phyloP scores from a whole-genome alignment of 1,284 basidiomycete genomes.

The Tylopilus sp. region DNA sequence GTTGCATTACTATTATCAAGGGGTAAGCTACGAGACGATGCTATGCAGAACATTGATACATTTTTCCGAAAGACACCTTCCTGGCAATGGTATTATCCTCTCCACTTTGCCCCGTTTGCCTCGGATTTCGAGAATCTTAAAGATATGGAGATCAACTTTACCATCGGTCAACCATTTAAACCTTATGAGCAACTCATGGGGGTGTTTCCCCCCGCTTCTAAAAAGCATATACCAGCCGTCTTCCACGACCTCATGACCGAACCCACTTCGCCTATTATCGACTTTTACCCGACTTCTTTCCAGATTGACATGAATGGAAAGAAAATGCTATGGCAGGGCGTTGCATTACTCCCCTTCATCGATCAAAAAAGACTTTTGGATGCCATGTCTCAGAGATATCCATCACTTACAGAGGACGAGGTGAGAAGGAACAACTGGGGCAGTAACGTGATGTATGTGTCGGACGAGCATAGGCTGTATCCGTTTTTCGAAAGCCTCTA shows the following conservation, averaged over 20 bases:
- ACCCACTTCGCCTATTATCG: slow-evolving; percentile 87
- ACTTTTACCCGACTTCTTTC: slow-evolving; percentile 93
- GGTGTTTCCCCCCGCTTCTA: slow-evolving; percentile 78
- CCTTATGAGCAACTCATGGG: slow-evolving; percentile 99
- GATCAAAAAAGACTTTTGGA: slow-evolving; percentile 80
- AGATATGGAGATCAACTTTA: slow-evolving; percentile 77
- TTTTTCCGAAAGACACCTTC: slow-evolving; percentile 70
- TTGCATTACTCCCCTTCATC: slow-evolving; percentile 95
- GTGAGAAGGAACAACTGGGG: slow-evolving; percentile 83
- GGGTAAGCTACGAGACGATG: slow-evolving; percentile 41
- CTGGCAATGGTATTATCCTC: slow-evolving; percentile 99
- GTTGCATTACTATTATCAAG: slow-evolving; percentile 97
- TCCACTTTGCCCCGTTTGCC: slow-evolving; percentile 98
- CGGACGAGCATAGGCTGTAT: slow-evolving; percentile 81
- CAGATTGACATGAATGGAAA: slow-evolving; percentile 99
- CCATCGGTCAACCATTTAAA: slow-evolving; percentile 84
- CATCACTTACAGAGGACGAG: slow-evolving; percentile 79
- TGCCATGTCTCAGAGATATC: slow-evolving; percentile 78
- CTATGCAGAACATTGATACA: slow-evolving; percentile 8
- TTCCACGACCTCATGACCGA: slow-evolving; percentile 91
- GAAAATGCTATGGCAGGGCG: slow-evolving; percentile 99
- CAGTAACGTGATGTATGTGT: slow-evolving; percentile 81
- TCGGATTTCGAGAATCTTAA: slow-evolving; percentile 87
- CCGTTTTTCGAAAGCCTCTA: slow-evolving; percentile 87
- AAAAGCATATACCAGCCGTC: slow-evolving; percentile 77